Conservation (phyloP, 2,329 filamentous ascomycete species). For the Clathrospora elynae region DNA sequence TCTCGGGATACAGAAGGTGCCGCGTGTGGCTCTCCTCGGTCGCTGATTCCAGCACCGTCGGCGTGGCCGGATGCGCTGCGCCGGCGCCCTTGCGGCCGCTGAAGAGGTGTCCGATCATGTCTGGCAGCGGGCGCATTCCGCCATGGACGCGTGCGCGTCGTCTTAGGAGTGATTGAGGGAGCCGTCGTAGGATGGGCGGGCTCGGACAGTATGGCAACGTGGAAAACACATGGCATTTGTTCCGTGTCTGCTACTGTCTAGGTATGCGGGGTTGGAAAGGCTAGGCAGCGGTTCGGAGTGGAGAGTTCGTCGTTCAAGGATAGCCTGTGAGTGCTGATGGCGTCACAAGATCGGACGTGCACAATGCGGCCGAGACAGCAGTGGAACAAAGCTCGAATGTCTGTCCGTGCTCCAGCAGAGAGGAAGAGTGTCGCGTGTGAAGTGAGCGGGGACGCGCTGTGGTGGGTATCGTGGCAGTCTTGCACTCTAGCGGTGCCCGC, state of each 20-base stretch:
- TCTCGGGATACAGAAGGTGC: constrained; percentile 50
- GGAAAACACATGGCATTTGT: constrained; percentile 38
- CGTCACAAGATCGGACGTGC: constrained; percentile 16
- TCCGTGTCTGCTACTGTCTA: neutral
- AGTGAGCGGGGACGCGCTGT: constrained; percentile 7
- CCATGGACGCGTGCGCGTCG: constrained; percentile 15
- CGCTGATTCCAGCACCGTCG: constrained; percentile 44
- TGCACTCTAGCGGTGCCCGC: too few species aligned
- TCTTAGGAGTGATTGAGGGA: constrained; percentile 23
- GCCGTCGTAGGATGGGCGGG: constrained; percentile 25
- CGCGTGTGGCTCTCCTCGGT: constrained; percentile 50
- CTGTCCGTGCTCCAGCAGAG: neutral
- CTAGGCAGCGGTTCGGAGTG: too few species aligned
- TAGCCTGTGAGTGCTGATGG: constrained; percentile 2
- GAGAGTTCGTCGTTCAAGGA: neutral
- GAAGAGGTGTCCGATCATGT: constrained; percentile 51
- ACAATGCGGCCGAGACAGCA: neutral
- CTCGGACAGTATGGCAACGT: constrained; percentile 28
- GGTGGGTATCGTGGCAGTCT: neutral
- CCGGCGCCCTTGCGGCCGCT: constrained; percentile 41
- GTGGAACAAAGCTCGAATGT: neutral
- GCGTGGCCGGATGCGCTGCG: constrained; percentile 30
- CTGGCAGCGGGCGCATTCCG: constrained; percentile 30
- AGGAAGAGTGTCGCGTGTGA: constrained; percentile 7
- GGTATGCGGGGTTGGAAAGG: constrained; percentile 3